phyloP scores from a whole-genome alignment of 345 rosid genomes.

The Pugionium dolabratum region DNA sequence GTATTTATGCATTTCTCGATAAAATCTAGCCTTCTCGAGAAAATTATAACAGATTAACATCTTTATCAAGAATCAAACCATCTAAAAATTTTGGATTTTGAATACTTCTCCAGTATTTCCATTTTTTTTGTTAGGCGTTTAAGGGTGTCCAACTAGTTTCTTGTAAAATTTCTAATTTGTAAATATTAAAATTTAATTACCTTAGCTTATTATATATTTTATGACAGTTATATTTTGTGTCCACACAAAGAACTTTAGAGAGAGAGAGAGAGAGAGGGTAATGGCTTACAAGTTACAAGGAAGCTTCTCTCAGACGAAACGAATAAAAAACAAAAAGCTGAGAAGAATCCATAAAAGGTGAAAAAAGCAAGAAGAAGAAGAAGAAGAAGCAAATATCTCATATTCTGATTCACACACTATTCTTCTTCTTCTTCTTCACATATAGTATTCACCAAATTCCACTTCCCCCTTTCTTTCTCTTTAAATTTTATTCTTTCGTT shows the following conservation, averaged over 20 bases:
- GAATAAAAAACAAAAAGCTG: conserved; percentile 31
- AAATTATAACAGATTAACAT: no score
- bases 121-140: no score
- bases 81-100: no score
- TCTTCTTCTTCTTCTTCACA: conserved; percentile 20
- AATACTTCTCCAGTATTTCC: no score
- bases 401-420: conserved; percentile 6
- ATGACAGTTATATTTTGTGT: conserved; percentile 22
- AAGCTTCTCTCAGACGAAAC: conserved; percentile 40
- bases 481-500: no score
- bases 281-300: neutral
- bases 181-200: no score
- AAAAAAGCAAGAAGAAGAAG: neutral
- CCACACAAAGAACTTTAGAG: conserved; percentile 12
- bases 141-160: no score
- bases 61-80: no score
- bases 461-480: conserved; percentile 4
- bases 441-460: neutral
- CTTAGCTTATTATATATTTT: neutral
- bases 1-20: no score
- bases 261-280: conserved; percentile 10
- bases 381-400: conserved; percentile 13
- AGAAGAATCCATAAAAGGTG: conserved; percentile 30
- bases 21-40: no score
- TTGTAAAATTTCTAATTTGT: no score